These are phyloP conservation scores for Fusarium paranaense DNA, from an alignment of 2,329 filamentous ascomycete species.

Conservation along the genomic window DNA sequence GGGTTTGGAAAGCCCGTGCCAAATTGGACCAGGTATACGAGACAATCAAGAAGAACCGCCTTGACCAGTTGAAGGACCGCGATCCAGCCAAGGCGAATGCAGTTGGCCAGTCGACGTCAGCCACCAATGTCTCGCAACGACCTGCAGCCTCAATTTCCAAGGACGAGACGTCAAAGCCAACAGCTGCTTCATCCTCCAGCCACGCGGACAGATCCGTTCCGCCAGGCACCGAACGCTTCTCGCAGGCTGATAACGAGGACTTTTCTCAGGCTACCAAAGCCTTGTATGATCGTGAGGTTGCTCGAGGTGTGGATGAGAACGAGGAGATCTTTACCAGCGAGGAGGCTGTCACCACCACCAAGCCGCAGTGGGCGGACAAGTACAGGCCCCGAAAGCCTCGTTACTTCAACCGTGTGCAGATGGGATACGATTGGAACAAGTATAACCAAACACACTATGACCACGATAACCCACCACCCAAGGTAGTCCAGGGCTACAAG, in stretches of 20 bases:
- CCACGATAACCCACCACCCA: slow-evolving; percentile 96
- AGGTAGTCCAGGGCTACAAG: slow-evolving; percentile 98
- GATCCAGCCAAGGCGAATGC: slow-evolving; percentile 73
- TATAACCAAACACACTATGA: slow-evolving; percentile 99
- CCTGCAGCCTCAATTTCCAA: slow-evolving; percentile 12
- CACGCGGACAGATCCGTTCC: slow-evolving; percentile 54
- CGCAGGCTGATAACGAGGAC: slow-evolving; percentile 77
- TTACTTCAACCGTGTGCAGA: slow-evolving; percentile 98
- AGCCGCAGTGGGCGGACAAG: slow-evolving; percentile 84
- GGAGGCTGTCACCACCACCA: slow-evolving; percentile 72
- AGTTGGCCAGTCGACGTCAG: slow-evolving; percentile 24
- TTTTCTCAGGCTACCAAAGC: slow-evolving; percentile 89
- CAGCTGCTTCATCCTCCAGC: slow-evolving; percentile 32
- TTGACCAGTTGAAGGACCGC: slow-evolving; percentile 73
- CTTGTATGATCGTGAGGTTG: slow-evolving; percentile 91
- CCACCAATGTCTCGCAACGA: slow-evolving; percentile 1
- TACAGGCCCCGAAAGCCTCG: slow-evolving; percentile 91
- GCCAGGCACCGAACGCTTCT: slow-evolving; percentile 75
- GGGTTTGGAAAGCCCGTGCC: slow-evolving; percentile 92
- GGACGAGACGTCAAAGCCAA: slow-evolving; percentile 17
- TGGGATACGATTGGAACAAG: slow-evolving; percentile 99
- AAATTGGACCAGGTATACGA: slow-evolving; percentile 83
- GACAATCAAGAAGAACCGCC: slow-evolving; percentile 76
- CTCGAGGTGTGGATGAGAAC: slow-evolving; percentile 89
- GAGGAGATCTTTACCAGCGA: slow-evolving; percentile 96